Conservation (phyloP, 768 basidiomycete genomes). For the Russula griseocarnosa region DNA sequence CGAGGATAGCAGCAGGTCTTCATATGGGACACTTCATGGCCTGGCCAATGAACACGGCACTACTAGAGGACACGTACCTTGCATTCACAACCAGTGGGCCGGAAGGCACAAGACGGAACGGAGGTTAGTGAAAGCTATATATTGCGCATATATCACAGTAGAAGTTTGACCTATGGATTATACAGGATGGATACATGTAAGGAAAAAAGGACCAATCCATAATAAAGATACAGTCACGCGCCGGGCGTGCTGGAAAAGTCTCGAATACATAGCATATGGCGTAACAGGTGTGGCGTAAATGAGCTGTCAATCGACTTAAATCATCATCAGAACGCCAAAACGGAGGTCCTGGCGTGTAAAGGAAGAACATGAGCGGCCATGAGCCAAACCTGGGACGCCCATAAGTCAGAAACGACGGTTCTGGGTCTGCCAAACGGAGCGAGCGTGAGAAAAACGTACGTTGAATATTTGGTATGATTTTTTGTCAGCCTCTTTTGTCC, state of each 20-base stretch:
- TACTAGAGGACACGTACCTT: background rate
- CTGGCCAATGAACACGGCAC: background rate
- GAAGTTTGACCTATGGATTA: slow-evolving; percentile 12
- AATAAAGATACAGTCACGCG: slow-evolving; percentile 22
- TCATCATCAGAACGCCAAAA: slow-evolving; percentile 26
- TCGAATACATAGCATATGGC: slow-evolving; percentile 20
- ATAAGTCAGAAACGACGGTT: slow-evolving; percentile 20
- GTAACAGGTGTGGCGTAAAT: slow-evolving; percentile 21
- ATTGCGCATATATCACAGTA: background rate
- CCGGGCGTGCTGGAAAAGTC: slow-evolving; percentile 18
- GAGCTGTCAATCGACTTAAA: slow-evolving; percentile 24
- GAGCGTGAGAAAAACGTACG: slow-evolving; percentile 24
- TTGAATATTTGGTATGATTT: slow-evolving; percentile 29
- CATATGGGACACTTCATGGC: slow-evolving; percentile 10
- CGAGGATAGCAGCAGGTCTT: slow-evolving; percentile 19
- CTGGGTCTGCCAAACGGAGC: slow-evolving; percentile 4
- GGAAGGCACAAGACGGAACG: background rate
- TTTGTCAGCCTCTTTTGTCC: slow-evolving; percentile 25
- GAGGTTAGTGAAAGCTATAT: background rate
- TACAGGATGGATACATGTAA: slow-evolving; percentile 20
- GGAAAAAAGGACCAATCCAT: background rate
- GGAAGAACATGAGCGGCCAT: slow-evolving; percentile 27
- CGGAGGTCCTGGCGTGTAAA: slow-evolving; percentile 24
- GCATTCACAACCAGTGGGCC: background rate
- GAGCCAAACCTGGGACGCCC: slow-evolving; percentile 25